phyloP scores from a whole-genome alignment of 495 filamentous ascomycete species.

The Parathielavia appendiculata region DNA sequence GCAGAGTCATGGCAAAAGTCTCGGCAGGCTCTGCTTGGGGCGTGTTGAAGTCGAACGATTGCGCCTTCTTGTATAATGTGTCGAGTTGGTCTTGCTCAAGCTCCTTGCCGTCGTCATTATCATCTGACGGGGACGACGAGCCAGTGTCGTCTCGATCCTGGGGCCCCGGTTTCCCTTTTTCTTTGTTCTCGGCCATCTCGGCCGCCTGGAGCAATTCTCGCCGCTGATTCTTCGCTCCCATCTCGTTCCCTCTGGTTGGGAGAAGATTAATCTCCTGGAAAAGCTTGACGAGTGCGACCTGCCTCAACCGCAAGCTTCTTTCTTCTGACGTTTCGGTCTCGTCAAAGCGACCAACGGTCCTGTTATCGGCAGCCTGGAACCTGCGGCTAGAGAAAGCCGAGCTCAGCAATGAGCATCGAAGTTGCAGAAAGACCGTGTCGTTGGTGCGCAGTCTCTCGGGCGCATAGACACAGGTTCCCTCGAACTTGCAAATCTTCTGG shows the following conservation, averaged over 20 bases:
- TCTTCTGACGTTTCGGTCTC: constrained; percentile 84
- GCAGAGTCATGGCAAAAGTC: constrained; percentile 74
- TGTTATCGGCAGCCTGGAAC: constrained; percentile 61
- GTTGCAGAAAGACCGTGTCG: constrained; percentile 86
- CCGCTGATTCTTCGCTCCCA: constrained; percentile 70
- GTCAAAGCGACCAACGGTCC: constrained; percentile 56
- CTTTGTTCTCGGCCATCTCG: constrained; percentile 76
- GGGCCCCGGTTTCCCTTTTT: constrained; percentile 43
- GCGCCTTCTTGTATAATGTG: constrained; percentile 89
- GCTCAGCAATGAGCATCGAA: constrained; percentile 70
- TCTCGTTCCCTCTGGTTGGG: constrained; percentile 66
- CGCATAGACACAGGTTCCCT: constrained; percentile 83
- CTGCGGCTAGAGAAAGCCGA: constrained; percentile 62
- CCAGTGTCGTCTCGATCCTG: constrained; percentile 44
- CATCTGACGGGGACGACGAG: constrained; percentile 49
- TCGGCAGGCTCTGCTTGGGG: constrained; percentile 76
- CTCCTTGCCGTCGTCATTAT: constrained; percentile 78
- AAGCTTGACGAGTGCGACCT: constrained; percentile 80
- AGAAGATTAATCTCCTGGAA: constrained; percentile 85
- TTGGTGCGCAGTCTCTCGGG: constrained; percentile 81
- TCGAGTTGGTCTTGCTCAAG: constrained; percentile 95
- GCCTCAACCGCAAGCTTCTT: constrained; percentile 73
- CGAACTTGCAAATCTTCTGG: constrained; percentile 82
- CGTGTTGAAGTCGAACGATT: constrained; percentile 92
- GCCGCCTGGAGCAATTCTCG: constrained; percentile 79